Conservation (phyloP, 1,139 yeast genomes). For the Suhomyces chickasaworum region DNA sequence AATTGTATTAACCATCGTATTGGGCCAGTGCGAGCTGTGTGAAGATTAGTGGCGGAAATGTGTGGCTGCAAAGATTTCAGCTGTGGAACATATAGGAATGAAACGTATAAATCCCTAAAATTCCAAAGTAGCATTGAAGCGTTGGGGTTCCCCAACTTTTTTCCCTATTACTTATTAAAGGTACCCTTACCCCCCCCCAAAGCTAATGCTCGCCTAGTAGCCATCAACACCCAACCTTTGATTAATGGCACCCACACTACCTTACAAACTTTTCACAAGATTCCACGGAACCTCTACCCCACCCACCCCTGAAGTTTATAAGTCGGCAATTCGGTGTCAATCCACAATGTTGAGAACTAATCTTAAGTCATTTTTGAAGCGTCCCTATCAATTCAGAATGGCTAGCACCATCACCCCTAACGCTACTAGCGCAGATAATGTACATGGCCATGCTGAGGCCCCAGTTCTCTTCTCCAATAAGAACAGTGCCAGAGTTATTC, state of each 20-base stretch:
- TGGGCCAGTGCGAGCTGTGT: too few relatives aligned
- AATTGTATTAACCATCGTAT: too few relatives aligned
- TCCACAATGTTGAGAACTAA: constrained; percentile 10
- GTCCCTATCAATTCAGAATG: constrained; percentile 21
- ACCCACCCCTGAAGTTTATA: constrained; percentile 6
- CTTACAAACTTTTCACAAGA: constrained; percentile 13
- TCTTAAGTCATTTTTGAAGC: constrained; percentile 8
- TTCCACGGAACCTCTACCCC: constrained; percentile 13
- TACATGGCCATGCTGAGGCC: constrained; percentile 38
- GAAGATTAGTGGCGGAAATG: too few relatives aligned
- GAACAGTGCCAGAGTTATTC: constrained; percentile 71
- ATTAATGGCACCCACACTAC: constrained; percentile 3
- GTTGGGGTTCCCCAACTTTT: too few relatives aligned
- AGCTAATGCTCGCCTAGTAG: not conserved
- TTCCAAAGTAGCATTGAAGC: too few relatives aligned
- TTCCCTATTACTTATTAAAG: too few relatives aligned
- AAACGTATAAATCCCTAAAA: not conserved
- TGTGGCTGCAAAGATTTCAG: not conserved
- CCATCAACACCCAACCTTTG: not conserved
- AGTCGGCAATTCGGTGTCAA: constrained; percentile 4
- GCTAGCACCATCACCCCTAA: constrained; percentile 22
- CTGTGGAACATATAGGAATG: not conserved
- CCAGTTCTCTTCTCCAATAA: constrained; percentile 63
- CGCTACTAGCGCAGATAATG: constrained; percentile 17
- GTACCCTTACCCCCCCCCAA: not conserved